phyloP scores from a whole-genome alignment of 257 asterid species.

The Solanum bukasovii region DNA sequence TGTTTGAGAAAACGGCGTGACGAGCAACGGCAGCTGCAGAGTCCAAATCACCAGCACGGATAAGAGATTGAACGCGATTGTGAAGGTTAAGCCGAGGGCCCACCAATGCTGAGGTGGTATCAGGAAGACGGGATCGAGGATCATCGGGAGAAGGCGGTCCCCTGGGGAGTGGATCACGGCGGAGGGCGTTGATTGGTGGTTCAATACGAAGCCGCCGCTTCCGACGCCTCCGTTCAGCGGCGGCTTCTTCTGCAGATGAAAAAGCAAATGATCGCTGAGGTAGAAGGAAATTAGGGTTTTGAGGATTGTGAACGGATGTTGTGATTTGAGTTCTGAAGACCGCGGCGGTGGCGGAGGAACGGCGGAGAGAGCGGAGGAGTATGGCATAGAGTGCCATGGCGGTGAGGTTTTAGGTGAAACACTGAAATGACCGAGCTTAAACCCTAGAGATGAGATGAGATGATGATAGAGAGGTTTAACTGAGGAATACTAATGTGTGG shows the following conservation, averaged over 20 bases:
- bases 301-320: background rate
- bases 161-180: constrained; percentile 34
- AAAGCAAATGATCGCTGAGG: constrained; percentile 44
- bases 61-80: constrained; percentile 87
- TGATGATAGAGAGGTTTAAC: background rate
- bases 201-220: constrained; percentile 85
- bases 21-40: constrained; percentile 69
- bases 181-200: constrained; percentile 74
- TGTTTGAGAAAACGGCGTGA: constrained; percentile 55
- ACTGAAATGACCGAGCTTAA: background rate
- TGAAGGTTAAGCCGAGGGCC: constrained; percentile 82
- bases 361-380: constrained; percentile 46
- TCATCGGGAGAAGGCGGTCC: constrained; percentile 16
- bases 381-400: constrained; percentile 18
- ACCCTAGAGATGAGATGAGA: background rate
- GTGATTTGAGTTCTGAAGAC: background rate
- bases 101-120: constrained; percentile 58
- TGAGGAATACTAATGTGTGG: background rate
- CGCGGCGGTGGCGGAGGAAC: constrained; percentile 12
- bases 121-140: constrained; percentile 57
- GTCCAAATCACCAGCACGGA: constrained; percentile 82
- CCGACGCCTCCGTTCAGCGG: constrained; percentile 81
- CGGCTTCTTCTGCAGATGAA: constrained; percentile 86
- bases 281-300: constrained; percentile 15
- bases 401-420: background rate